Percentiles rank a stretch among this genome's conserved stretches.
phyloP scores from a whole-genome alignment of 2,329 filamentous ascomycete species.

The Colletotrichum godetiae region DNA sequence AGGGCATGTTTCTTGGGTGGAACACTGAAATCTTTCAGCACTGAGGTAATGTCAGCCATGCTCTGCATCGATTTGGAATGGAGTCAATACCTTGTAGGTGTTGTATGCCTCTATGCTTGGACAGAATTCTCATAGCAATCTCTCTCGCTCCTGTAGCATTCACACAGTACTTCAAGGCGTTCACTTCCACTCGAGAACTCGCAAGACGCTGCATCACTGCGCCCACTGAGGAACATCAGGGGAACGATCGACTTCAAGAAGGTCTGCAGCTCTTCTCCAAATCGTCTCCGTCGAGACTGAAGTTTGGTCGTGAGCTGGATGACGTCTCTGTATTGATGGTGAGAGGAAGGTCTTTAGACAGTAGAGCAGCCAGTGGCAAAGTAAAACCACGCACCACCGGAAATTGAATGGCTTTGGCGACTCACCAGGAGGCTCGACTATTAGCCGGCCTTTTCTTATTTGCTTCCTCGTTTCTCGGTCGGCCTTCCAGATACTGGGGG shows the following conservation, averaged over 20 bases:
- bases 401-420: not conserved
- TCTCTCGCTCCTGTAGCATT: not conserved
- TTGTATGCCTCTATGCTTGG: not conserved
- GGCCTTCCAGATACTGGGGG: not conserved
- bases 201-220: not conserved
- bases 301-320: no score
- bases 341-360: not conserved
- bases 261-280: not conserved
- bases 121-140: not conserved
- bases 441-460: not conserved
- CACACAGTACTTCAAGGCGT: not conserved
- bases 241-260: not conserved
- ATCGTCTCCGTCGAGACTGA: no score
- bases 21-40: not conserved
- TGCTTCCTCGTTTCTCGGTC: not conserved
- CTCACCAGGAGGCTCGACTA: constrained; percentile 8
- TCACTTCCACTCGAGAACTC: not conserved
- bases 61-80: not conserved
- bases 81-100: not conserved
- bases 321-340: not conserved
- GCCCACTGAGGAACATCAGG: no score
- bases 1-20: no score
- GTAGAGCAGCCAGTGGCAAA: not conserved
- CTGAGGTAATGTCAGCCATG: not conserved
- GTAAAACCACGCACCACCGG: constrained; percentile 3